A percentile compares a stretch with the other conserved stretches of the same genome.
These are phyloP conservation scores for Tolypocladium sp. DNA, from an alignment of 2,329 filamentous ascomycete species.

Conservation along the genomic window DNA sequence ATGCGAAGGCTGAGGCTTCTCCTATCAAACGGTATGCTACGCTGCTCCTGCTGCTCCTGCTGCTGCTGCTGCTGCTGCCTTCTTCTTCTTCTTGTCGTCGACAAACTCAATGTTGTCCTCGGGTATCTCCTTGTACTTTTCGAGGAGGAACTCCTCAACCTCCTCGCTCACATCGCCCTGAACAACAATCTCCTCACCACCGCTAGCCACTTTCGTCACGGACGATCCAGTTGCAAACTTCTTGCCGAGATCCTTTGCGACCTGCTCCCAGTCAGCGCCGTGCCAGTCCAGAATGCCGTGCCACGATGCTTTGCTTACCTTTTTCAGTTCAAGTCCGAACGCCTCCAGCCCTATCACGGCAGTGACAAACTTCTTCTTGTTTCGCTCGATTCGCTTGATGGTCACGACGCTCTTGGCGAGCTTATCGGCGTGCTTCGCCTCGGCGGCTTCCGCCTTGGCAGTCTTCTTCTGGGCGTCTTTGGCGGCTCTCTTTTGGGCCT, in stretches of 20 bases:
- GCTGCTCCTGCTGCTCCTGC: constrained; percentile 10
- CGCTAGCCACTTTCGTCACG: constrained; percentile 79
- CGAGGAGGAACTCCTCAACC: constrained; percentile 80
- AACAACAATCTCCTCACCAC: constrained; percentile 93
- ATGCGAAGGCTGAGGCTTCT: not conserved
- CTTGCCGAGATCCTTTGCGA: constrained; percentile 94
- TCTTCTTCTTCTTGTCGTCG: constrained; percentile 90
- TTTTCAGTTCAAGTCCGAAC: constrained; percentile 89
- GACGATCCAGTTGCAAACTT: constrained; percentile 93
- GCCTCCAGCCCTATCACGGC: constrained; percentile 84
- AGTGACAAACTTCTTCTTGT: constrained; percentile 96
- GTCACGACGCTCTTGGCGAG: constrained; percentile 74
- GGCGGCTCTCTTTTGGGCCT: constrained; percentile 87
- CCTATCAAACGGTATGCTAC: constrained; percentile 1
- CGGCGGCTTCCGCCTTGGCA: constrained; percentile 81
- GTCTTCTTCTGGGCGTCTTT: constrained; percentile 97
- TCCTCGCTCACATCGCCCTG: constrained; percentile 96
- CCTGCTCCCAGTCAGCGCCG: constrained; percentile 19
- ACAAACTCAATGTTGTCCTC: constrained; percentile 92
- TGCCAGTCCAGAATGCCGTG: not conserved
- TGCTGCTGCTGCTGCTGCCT: constrained; percentile 16
- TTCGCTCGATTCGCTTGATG: constrained; percentile 96
- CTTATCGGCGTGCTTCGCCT: constrained; percentile 73
- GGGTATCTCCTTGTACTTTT: constrained; percentile 83
- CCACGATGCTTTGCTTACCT: constrained; percentile 32